Percentiles rank a stretch among this genome's conserved stretches.
Evolutionary conservation across 2,329 filamentous ascomycete species (phyloP).

Genomic region (Verticillium dahliae): DNA sequence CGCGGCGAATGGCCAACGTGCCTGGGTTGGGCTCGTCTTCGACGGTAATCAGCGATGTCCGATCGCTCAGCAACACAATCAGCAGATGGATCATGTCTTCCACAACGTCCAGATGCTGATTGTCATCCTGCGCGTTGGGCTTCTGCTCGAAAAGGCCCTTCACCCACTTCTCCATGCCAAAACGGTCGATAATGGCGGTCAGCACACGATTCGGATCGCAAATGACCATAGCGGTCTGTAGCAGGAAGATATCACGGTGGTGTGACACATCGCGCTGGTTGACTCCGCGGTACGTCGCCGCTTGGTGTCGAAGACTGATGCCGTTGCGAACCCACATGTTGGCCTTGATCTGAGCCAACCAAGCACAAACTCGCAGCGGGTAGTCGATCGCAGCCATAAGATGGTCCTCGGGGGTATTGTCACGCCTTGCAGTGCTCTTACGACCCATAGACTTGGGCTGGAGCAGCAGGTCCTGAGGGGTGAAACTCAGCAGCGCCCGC

Average conservation of each 20-base stretch:
- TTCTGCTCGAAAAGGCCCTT: conserved; percentile 71
- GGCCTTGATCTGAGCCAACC: conserved; percentile 96
- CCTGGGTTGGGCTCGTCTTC: conserved; percentile 61
- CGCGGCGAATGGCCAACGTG: conserved; percentile 69
- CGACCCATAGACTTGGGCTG: conserved; percentile 56
- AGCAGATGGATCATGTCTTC: conserved; percentile 95
- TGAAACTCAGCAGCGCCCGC: conserved; percentile 63
- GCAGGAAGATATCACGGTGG: conserved; percentile 87
- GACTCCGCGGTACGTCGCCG: conserved; percentile 86
- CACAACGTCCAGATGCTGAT: conserved; percentile 83
- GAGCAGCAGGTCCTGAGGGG: conserved; percentile 61
- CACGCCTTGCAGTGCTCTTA: conserved; percentile 47
- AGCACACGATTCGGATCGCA: conserved; percentile 79
- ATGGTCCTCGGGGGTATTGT: conserved; percentile 66
- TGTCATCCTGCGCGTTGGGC: conserved; percentile 72
- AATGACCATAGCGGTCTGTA: conserved; percentile 84
- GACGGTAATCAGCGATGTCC: conserved; percentile 67
- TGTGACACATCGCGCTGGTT: conserved; percentile 87
- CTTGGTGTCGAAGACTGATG: conserved; percentile 90
- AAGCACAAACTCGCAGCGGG: conserved; percentile 86
- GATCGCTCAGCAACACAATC: conserved; percentile 84
- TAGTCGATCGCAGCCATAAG: conserved; percentile 87
- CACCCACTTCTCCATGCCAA: conserved; percentile 82
- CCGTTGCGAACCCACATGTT: conserved; percentile 99
- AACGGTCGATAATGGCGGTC: conserved; percentile 85